Evolutionary conservation across 441 rosid species (phyloP), one percentile per base, ranked within the genome.

Genomic region (Mallotus japonicus): DNA sequence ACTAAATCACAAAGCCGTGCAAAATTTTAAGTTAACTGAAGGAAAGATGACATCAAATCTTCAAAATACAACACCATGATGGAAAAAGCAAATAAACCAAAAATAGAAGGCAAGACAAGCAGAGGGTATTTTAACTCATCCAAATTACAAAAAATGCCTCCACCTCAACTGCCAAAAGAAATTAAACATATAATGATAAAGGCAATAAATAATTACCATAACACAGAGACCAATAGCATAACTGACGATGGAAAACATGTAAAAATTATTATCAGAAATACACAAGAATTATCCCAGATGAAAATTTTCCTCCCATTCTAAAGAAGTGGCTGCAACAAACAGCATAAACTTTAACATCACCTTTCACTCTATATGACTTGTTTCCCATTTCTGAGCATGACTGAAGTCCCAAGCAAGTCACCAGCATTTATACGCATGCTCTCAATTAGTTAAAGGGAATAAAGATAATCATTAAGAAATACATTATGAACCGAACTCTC

Each of bases 1-100:
- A 69, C 99, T 96, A 79, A 76, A 69, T 28, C 72, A 81, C 71
- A 72, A 8, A 76, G 73, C 50, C 53, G 62, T 10, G 44, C 57
- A 70, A 58, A 77, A 62, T 57, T 44, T 55, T 56, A 56, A 20
- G 50, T 58, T 24, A 64, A 59, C 40, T 53, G 20, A 54, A 73
- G 4, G n/a, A n/a, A 34, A 65, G 24, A 50, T 0, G 28, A 42
- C 6, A 24, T 32, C 32, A 63, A 51, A 42, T 13, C 14, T 57
- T 47, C 11, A 42, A 19, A 56, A 57, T 34, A 57, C 14, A 67
- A 28, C 3, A 37, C 22, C 53, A 17, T 34, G 4, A 9, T 14
- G 40, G 14, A 73, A 46, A 72, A 53, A 15, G 34, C 28, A 15
- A 20, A 32, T 46, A 46, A 44, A 70, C 19, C 56, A 62, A 62